Conservation (phyloP, 805 yeast species). For the Phaffomyces antillensis region DNA sequence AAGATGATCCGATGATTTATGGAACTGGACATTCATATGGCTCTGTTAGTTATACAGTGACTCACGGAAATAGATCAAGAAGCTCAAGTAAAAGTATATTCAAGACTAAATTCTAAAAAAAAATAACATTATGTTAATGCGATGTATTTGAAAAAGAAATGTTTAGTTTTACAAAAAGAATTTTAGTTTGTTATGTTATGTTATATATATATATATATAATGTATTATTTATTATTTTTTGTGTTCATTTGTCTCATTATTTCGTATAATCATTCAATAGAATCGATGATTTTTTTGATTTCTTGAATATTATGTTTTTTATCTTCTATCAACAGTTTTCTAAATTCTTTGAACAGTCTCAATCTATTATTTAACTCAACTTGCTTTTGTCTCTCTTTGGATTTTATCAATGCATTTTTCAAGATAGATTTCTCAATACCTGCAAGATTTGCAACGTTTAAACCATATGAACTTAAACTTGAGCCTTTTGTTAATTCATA, state of each 20-base stretch:
- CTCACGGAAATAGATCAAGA: slow-evolving; percentile 30
- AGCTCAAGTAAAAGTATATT: slow-evolving; percentile 30
- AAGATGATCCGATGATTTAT: slow-evolving; percentile 41
- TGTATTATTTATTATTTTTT: too few relatives aligned
- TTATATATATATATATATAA: too few relatives aligned
- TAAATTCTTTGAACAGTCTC: background rate
- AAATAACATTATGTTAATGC: too few relatives aligned
- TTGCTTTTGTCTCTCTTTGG: slow-evolving; percentile 66
- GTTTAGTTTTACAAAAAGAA: too few relatives aligned
- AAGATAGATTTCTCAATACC: slow-evolving; percentile 84
- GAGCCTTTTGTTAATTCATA: slow-evolving; percentile 90
- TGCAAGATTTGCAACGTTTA: slow-evolving; percentile 94
- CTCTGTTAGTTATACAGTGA: slow-evolving; percentile 33
- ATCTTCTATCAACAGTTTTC: background rate
- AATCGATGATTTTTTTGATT: background rate
- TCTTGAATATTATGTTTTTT: background rate
- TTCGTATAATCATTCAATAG: background rate
- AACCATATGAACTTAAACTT: slow-evolving; percentile 91
- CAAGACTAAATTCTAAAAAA: slow-evolving; percentile 18
- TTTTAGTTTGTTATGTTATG: too few relatives aligned
- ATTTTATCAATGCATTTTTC: slow-evolving; percentile 84
- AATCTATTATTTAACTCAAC: slow-evolving; percentile 14
- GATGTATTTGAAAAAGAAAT: background rate
- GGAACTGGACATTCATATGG: slow-evolving; percentile 37
- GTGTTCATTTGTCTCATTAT: background rate